Conservation (phyloP, 495 filamentous ascomycete species). For the Talaromyces adpressus region DNA sequence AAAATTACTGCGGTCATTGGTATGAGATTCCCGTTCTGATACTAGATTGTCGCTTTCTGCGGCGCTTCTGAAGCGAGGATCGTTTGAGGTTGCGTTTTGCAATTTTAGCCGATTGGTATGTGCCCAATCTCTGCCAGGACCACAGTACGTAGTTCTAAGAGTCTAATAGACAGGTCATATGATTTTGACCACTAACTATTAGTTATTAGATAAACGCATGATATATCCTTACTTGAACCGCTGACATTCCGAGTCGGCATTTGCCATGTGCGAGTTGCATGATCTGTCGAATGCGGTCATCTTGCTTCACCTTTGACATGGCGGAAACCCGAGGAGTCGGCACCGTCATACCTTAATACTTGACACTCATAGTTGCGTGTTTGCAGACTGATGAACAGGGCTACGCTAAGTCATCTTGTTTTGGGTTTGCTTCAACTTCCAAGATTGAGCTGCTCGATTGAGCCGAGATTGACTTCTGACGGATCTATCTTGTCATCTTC, state of each 20-base stretch:
- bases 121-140: background rate
- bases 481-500: background rate
- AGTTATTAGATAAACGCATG: background rate
- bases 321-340: background rate
- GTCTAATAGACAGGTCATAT: too few relatives aligned
- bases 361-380: background rate
- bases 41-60: background rate
- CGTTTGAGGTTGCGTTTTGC: constrained; percentile 3
- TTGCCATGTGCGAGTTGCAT: background rate
- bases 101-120: constrained; percentile 1
- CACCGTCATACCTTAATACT: background rate
- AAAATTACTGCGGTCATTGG: background rate
- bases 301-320: background rate
- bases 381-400: background rate
- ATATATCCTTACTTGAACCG: background rate
- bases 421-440: background rate
- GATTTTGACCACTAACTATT: background rate
- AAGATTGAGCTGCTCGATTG: background rate
- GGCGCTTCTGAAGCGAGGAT: background rate
- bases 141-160: background rate
- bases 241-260: background rate
- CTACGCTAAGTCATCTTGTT: background rate
- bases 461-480: background rate
- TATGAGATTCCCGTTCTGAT: background rate
- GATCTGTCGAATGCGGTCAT: background rate